Conservation (phyloP, 2,329 filamentous ascomycete genomes). For the Fusarium setosum region DNA sequence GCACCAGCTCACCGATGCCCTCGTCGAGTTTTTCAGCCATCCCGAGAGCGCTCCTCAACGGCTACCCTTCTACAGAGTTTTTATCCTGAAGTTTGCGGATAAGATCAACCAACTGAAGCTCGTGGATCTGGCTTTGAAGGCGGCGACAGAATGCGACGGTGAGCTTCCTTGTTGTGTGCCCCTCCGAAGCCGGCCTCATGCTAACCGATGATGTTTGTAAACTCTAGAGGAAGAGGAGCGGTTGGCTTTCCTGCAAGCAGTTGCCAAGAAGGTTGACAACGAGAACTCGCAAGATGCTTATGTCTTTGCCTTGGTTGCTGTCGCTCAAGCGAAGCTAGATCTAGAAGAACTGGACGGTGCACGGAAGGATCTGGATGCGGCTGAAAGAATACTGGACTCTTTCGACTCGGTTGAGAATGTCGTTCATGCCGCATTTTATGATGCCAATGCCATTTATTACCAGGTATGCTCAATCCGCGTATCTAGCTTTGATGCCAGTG, state of each 20-base stretch:
- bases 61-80: conserved; percentile 91
- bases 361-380: conserved; percentile 85
- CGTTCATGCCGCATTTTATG: conserved; percentile 96
- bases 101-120: conserved; percentile 99
- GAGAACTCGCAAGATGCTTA: conserved; percentile 94
- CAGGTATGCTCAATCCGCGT: conserved; percentile 63
- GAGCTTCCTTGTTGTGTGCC: conserved; percentile 30
- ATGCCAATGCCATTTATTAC: conserved; percentile 94
- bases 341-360: conserved; percentile 84
- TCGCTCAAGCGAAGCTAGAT: conserved; percentile 87
- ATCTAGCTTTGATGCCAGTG: neutral
- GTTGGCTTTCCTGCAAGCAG: conserved; percentile 83
- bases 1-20: conserved; percentile 94
- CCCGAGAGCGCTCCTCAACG: conserved; percentile 85
- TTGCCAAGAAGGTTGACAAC: conserved; percentile 90
- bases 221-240: conserved; percentile 84
- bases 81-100: conserved; percentile 95
- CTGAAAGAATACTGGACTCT: conserved; percentile 86
- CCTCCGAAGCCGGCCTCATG: conserved; percentile 17
- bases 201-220: conserved; percentile 19
- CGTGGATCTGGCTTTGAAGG: conserved; percentile 88
- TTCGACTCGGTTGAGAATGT: conserved; percentile 97
- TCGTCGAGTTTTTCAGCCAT: conserved; percentile 89
- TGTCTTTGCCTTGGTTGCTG: conserved; percentile 92
- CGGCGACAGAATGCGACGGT: conserved; percentile 87